Evolutionary conservation across 352 stramenopile genomes (phyloP), one percentile per base, ranked within the genome.

Genomic region (Phytophthora fragariae): DNA sequence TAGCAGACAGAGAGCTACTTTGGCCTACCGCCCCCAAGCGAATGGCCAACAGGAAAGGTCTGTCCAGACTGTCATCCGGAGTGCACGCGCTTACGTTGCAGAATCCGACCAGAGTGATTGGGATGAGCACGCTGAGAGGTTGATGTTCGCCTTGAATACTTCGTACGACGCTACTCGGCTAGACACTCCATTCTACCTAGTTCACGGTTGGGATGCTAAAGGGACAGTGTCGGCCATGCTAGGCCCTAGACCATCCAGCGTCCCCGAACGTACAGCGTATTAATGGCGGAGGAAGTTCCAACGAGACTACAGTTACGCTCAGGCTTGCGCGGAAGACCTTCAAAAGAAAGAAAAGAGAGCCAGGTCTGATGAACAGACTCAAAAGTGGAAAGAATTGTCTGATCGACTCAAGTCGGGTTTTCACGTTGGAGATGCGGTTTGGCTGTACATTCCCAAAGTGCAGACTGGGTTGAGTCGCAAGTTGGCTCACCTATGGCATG

Each of bases 1-100:
- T 2, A 69, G 57, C 0, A 24, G 41, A 0, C 72, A 80, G 37
- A 49, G 66, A 11, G 75, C 71, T 1, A 83, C 78, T 0, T n/a
- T 85, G 1, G 54, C 72, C 1, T 83, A 83, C 46, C 62, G 68
- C 1, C 70, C 72, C 0, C 72, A 81, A 53, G 75, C 72, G 0
- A 85, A 85, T 21, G 75, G 79, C 0, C 71, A 84, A 55, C 75
- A 82, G 17, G 74, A 78, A 12, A 27, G 70, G 9, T 78, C 65
- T 0, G 70, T 77, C 0, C 74, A 82, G 52, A 75, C 78, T 0
- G 68, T 86, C 0, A 65, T 78, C n/a, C 31, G 55, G 5, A 57
- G 39, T 6, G 44, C 82, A 15, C 27, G 29, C 6, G 33, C 57
- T 0, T 83, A 82, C 27, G 27, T 73, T 14, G 1, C 56, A 74